These are phyloP conservation scores for Kwoniella europaea DNA, from an alignment of 768 basidiomycete genomes.

Conservation along the genomic window DNA sequence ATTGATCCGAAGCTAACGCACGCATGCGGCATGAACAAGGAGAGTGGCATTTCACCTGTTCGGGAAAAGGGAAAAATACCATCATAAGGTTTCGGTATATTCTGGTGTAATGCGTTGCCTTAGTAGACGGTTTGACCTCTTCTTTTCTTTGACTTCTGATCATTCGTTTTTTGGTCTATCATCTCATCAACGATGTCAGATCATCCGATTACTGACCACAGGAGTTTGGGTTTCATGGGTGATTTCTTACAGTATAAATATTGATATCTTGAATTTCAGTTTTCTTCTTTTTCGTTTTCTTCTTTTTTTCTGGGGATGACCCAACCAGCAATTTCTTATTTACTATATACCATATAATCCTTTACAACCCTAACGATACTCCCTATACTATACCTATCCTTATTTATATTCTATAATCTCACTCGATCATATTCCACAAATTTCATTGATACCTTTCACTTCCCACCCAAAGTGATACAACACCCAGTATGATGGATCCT, in stretches of 20 bases:
- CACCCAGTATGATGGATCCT: background rate
- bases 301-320: background rate
- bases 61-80: background rate
- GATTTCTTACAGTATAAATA: too few relatives aligned
- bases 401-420: too few relatives aligned
- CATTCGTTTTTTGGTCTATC: background rate
- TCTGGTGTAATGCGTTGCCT: background rate
- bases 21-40: background rate
- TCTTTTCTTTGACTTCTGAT: background rate
- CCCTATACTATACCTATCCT: too few relatives aligned
- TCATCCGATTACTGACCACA: too few relatives aligned
- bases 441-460: too few relatives aligned
- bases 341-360: too few relatives aligned
- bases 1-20: background rate
- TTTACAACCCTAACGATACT: too few relatives aligned
- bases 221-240: too few relatives aligned
- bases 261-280: too few relatives aligned
- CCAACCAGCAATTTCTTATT: background rate
- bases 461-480: too few relatives aligned
- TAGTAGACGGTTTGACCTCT: background rate
- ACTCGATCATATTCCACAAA: too few relatives aligned
- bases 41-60: background rate
- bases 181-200: too few relatives aligned
- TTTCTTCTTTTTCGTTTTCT: background rate
- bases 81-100: background rate